Evolutionary conservation across 2,329 filamentous ascomycete species (phyloP).

Genomic region (Colletotrichum sp.): DNA sequence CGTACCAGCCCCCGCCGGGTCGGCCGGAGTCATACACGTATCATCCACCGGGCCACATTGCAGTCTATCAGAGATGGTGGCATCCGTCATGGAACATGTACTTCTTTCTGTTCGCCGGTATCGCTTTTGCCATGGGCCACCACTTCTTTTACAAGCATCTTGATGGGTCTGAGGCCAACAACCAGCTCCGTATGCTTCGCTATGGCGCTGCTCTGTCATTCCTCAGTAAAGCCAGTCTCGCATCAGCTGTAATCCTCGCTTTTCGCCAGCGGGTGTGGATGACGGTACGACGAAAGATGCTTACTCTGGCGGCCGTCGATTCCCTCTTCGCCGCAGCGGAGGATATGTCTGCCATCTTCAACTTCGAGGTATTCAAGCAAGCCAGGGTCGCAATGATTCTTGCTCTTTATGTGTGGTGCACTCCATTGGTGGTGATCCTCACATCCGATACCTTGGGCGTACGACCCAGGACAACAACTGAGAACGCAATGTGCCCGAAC

Average conservation of each 20-base stretch:
- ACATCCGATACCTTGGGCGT: conserved; percentile 41
- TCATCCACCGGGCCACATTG: conserved; percentile 3
- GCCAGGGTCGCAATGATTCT: conserved; percentile 37
- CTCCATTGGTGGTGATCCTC: conserved; percentile 41
- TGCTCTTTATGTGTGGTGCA: conserved; percentile 40
- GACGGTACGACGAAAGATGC: conserved; percentile 24
- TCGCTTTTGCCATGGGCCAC: conserved; percentile 36
- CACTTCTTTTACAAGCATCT: conserved; percentile 38
- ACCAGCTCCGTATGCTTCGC: conserved; percentile 38
- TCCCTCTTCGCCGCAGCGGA: conserved; percentile 37
- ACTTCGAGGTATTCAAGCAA: conserved; percentile 31
- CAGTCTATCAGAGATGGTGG: conserved; percentile 32
- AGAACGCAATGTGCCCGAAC: conserved; percentile 31
- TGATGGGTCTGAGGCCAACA: conserved; percentile 31
- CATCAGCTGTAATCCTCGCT: conserved; percentile 34
- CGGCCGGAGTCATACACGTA: conserved; percentile 4
- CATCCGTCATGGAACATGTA: conserved; percentile 39
- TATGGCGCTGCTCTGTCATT: conserved; percentile 40
- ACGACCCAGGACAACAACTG: conserved; percentile 19
- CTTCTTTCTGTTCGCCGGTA: conserved; percentile 33
- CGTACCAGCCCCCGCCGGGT: not conserved
- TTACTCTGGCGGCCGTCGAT: conserved; percentile 26
- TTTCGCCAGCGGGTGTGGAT: conserved; percentile 26
- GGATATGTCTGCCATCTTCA: conserved; percentile 32
- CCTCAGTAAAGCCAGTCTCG: conserved; percentile 38